phyloP scores from a whole-genome alignment of 2,329 filamentous ascomycete genomes.

The Cordyceps pruinosa region DNA sequence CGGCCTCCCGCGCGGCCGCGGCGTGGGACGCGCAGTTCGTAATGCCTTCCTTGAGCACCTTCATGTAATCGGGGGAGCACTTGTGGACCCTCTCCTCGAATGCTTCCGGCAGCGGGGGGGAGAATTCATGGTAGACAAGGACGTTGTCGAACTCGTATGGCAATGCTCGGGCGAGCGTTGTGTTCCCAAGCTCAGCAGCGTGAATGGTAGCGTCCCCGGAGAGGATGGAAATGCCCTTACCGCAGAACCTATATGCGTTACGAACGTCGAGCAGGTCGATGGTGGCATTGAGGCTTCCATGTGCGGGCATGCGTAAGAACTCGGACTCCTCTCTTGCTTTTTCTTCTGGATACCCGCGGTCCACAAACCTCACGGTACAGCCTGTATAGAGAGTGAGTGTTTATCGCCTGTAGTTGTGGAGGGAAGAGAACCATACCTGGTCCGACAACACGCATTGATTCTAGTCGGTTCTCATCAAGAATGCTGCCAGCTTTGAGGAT shows the following conservation, averaged over 20 bases:
- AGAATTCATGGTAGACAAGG: background rate
- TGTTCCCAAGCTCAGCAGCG: background rate
- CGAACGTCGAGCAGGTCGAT: background rate
- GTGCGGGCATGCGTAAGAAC: background rate
- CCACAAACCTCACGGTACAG: background rate
- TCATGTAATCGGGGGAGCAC: background rate
- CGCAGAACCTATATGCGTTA: background rate
- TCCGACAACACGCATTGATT: background rate
- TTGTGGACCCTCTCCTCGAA: background rate
- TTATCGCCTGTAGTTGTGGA: background rate
- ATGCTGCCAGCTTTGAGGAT: background rate
- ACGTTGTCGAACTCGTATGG: background rate
- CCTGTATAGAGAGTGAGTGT: background rate
- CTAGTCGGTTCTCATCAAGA: background rate
- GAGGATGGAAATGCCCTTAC: background rate
- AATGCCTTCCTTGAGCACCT: background rate
- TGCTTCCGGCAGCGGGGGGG: background rate
- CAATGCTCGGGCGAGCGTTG: background rate
- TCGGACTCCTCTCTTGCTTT: background rate
- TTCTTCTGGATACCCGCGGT: background rate
- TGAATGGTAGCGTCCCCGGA: background rate
- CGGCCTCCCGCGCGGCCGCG: background rate
- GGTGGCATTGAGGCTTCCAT: background rate
- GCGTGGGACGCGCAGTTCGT: background rate
- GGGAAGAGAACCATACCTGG: background rate